Evolutionary conservation across 106 monocot genomes (phyloP), one percentile per base, ranked within the genome.

Genomic region (Dendrobium huoshanense): DNA sequence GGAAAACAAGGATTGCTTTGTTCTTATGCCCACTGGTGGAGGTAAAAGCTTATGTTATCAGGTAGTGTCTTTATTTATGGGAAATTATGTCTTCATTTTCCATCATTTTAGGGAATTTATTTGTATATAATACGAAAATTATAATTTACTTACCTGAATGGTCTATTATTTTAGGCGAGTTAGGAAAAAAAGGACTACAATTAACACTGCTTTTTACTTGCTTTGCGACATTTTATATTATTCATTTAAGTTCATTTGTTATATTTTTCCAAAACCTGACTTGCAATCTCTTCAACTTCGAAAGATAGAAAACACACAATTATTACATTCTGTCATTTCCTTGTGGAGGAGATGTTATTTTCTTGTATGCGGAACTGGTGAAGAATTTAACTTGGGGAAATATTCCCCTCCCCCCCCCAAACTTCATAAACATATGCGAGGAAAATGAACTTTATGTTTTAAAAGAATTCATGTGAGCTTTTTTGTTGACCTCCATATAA

Each of bases 41-140:
- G 98, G 98, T 75, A 98, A 95, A 87, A 98, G 94, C 83, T 83
- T 98, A 77, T 98, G 98, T 49, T 98, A 95, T 77, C 98, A 98
- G 98, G 98, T 95, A 41, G 48, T n/a, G 20, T 58, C 76, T 42
- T 42, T 58, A 31, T 75, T 5, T 15, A 5, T 49, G 45, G 49
- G 25, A 76, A 49, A 4, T 49, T 25, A 51, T 25, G 22, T 76
- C 8, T 44, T 27, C 49, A 7, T 42, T 48, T 13, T 49, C 0
- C n/a, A 15, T 48, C 18, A 76, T 76, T 44, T 44, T 49, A 48
- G 22, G 42, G 43, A 74, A 74, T 19, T 44, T 70, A 15, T 70
- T 37, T 29, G 37, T 5, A 70, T 22, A 16, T 37, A 37, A 70
- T 37, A 0, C 1, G 40, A 15, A 65, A 24, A 7, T n/a, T 65